Evolutionary conservation across 202 grass and related monocot species (phyloP), one percentile per base, ranked within the genome.

Genomic region (Zizania palustris): DNA sequence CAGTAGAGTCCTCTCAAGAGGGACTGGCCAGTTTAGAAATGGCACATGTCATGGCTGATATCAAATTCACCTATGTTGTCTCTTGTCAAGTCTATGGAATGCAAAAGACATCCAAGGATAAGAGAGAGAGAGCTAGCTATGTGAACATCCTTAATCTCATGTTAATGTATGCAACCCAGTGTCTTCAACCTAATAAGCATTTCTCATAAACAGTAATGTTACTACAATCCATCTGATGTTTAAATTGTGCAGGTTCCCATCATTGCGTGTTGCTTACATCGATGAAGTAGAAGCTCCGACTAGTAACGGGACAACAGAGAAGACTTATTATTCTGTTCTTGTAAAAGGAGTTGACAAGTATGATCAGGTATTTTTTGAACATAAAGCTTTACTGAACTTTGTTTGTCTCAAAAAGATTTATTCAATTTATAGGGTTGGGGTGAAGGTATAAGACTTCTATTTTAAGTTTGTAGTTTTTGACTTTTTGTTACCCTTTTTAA

Each of bases 31-130:
- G 1, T 79, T 0, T 0, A 58, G 56, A 74, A 21, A 80, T 33
- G 79, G 84, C 78, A 45, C 4, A 0, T 18, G 91, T 89, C 58
- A 85, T 99, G 84, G 81, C 88, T 74, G 92, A 99, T 81, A 89
- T 99, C 79, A 99, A 99, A 85, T 99, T 99, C 82, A 96, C 90
- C 13, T 99, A 99, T 82, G 90, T 99, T 74, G 92, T 99, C 68
- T 99, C 96, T 48, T 99, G 96, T 72, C 96, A 99, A 69, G 43
- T 89, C 69, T 99, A 96, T 83, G 92, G 96, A 61, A 74, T 89
- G 89, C 92, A 96, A 75, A 99, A 93, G 80, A 77, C 42, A 45
- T 87, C 88, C 48, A 85, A 86, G 82, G 85, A 99, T 50, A 0
- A 0, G 35, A 87, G 76, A 71, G 87, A 96, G 9, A 90, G 83